Evolutionary conservation across 805 yeast species (phyloP).

Genomic region (Hanseniaspora guilliermondii): DNA sequence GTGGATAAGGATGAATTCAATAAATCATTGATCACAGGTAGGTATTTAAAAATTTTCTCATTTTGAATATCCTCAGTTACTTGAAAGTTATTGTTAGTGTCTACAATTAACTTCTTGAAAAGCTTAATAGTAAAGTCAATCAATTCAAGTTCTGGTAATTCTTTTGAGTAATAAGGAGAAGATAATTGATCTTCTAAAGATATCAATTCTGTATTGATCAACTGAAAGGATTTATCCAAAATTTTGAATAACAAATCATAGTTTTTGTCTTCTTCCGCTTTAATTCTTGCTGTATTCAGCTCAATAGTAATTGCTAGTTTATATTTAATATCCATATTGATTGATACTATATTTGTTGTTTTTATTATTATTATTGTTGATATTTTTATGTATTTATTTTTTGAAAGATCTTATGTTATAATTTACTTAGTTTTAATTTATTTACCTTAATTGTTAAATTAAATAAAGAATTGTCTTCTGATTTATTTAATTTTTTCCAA

Average conservation of each 20-base stretch:
- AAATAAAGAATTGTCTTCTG: too few relatives aligned
- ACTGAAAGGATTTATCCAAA: slow-evolving; percentile 11
- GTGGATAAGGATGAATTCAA: slow-evolving; percentile 1
- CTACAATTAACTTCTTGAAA: slow-evolving; percentile 4
- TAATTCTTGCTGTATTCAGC: slow-evolving; percentile 2
- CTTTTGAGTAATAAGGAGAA: slow-evolving; percentile 9
- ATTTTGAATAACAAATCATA: slow-evolving; percentile 12
- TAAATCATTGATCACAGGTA: slow-evolving; percentile 11
- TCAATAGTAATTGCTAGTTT: neutral
- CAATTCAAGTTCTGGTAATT: slow-evolving; percentile 4
- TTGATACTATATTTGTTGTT: neutral
- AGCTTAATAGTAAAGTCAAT: slow-evolving; percentile 1
- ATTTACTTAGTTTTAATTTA: too few relatives aligned
- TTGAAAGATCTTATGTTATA: too few relatives aligned
- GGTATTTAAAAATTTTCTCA: slow-evolving; percentile 6
- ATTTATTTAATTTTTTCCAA: too few relatives aligned
- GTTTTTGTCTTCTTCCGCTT: slow-evolving; percentile 3
- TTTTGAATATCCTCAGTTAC: slow-evolving; percentile 6
- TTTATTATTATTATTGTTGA: neutral
- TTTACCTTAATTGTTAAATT: too few relatives aligned
- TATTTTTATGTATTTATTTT: too few relatives aligned
- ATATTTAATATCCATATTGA: neutral
- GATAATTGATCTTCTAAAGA: slow-evolving; percentile 10
- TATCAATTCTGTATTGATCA: slow-evolving; percentile 9
- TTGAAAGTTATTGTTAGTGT: neutral